A percentile compares a stretch with the other conserved stretches of the same genome.
Evolutionary conservation across 225 moss, liverwort and hornwort species (phyloP).

Genomic region (Rhytidiadelphus loreus): DNA sequence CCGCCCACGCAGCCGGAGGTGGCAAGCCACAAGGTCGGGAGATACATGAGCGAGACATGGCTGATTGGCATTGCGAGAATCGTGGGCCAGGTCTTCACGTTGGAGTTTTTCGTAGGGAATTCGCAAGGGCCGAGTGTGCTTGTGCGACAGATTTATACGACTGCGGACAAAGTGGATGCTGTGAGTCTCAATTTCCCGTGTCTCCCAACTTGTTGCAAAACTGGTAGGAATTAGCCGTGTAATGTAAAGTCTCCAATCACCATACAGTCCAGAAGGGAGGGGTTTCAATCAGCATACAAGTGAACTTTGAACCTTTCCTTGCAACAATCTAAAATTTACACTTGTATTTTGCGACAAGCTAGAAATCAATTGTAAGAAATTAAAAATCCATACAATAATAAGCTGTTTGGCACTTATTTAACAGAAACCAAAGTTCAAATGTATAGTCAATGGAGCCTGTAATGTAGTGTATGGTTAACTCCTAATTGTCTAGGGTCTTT

Average conservation of each 20-base stretch:
- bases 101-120: neutral
- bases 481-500: too few species aligned
- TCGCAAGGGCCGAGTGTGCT: neutral
- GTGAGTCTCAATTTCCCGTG: neutral
- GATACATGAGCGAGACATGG: constrained; percentile 36
- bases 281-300: neutral
- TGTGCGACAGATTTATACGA: constrained; percentile 4
- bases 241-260: neutral
- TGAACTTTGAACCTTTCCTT: neutral
- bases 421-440: neutral
- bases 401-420: neutral
- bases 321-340: neutral
- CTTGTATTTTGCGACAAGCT: neutral
- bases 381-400: neutral
- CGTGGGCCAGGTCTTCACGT: constrained; percentile 18
- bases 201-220: neutral
- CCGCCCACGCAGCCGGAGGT: constrained; percentile 3
- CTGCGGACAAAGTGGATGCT: neutral
- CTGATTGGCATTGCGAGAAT: constrained; percentile 20
- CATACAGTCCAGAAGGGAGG: neutral
- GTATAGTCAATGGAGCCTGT: neutral
- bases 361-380: neutral
- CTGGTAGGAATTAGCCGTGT: neutral
- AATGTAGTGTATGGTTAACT: neutral
- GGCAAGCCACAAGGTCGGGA: neutral